Evolutionary conservation across 257 asterid species (phyloP).

Genomic region (Salvia miltiorrhiza): DNA sequence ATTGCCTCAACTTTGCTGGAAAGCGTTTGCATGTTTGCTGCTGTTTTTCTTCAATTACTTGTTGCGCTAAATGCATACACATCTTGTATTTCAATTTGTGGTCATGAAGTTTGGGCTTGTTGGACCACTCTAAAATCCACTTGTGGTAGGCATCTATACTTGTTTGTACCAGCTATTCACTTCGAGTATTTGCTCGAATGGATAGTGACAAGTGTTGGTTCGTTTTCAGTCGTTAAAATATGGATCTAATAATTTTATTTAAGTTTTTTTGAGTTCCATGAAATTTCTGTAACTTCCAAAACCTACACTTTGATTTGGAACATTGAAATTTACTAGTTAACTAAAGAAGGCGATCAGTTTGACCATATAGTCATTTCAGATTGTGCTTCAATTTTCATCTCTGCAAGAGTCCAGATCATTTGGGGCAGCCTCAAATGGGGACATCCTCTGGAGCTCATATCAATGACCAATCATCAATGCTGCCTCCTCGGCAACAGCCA

Average conservation of each 20-base stretch:
- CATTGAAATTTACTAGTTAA: not conserved
- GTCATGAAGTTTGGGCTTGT: not conserved
- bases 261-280: slow-evolving; percentile 1
- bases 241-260: not conserved
- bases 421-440: slow-evolving; percentile 39
- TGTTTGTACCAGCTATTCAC: not conserved
- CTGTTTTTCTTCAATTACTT: not conserved
- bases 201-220: not conserved
- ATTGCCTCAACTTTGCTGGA: not conserved
- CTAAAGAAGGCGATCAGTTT: not conserved
- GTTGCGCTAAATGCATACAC: not conserved
- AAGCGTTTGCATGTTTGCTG: not conserved
- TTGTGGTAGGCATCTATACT: not conserved
- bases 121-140: not conserved
- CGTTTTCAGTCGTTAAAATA: not conserved
- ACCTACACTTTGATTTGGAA: not conserved
- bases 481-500: slow-evolving; percentile 94
- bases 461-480: slow-evolving; percentile 71
- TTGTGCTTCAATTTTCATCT: not conserved
- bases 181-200: not conserved
- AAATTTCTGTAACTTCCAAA: not conserved
- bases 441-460: slow-evolving; percentile 74
- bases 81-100: not conserved
- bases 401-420: slow-evolving; percentile 15
- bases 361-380: not conserved